Evolutionary conservation across 2,329 filamentous ascomycete genomes (phyloP).

Genomic region (Pseudopithomyces maydicus): DNA sequence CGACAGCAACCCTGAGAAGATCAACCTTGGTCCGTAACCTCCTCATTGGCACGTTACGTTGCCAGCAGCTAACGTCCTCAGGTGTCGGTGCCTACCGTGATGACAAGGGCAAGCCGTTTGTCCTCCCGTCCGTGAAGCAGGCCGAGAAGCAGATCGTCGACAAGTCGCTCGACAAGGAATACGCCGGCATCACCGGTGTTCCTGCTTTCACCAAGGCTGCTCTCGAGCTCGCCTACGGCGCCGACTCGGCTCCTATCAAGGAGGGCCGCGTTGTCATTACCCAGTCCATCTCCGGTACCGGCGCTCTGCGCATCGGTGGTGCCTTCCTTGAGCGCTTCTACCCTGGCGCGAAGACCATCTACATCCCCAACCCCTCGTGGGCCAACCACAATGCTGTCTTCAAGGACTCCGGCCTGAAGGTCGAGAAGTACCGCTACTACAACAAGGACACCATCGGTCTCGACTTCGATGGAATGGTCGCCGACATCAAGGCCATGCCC

Average conservation of each 20-base stretch:
- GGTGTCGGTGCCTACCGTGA: conserved; percentile 98
- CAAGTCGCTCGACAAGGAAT: conserved; percentile 88
- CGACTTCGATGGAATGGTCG: conserved; percentile 92
- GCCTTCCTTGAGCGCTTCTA: conserved; percentile 93
- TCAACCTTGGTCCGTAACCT: conserved; percentile 80
- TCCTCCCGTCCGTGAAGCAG: conserved; percentile 87
- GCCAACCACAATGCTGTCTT: conserved; percentile 98
- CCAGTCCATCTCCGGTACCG: conserved; percentile 97
- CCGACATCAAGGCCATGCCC: conserved; percentile 87
- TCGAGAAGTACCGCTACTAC: conserved; percentile 98
- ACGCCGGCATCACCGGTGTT: conserved; percentile 91
- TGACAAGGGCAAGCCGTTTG: conserved; percentile 96
- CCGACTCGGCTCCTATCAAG: conserved; percentile 75
- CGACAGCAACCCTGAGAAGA: conserved; percentile 91
- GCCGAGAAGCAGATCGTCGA: conserved; percentile 87
- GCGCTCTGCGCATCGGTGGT: conserved; percentile 90
- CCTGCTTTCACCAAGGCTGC: conserved; percentile 93
- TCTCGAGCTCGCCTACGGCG: conserved; percentile 86
- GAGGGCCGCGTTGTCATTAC: conserved; percentile 84
- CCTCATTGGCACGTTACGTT: neutral
- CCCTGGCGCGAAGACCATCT: conserved; percentile 91
- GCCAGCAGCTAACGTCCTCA: conserved; percentile 44
- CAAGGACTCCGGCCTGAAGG: conserved; percentile 86
- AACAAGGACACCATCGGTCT: conserved; percentile 98
- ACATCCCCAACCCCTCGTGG: conserved; percentile 95